Conservation (phyloP, 768 basidiomycete species). For the Suillus bovinus region DNA sequence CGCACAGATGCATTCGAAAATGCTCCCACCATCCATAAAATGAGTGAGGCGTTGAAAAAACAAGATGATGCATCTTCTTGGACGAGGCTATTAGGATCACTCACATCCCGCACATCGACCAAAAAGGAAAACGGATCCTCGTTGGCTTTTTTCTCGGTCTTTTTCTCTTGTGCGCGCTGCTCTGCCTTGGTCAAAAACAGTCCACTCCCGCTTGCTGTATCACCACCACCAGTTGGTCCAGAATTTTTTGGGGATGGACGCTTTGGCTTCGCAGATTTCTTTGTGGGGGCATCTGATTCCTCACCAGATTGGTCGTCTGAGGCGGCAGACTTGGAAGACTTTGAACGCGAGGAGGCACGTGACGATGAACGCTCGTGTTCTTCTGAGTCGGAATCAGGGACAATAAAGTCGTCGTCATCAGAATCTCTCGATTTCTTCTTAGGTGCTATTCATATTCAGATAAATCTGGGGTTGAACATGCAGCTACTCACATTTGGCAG, state of each 20-base stretch:
- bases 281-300: slow-evolving; percentile 36
- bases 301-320: slow-evolving; percentile 43
- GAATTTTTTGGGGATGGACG: slow-evolving; percentile 34
- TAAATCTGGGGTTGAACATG: slow-evolving; percentile 2
- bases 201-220: slow-evolving; percentile 24
- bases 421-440: slow-evolving; percentile 37
- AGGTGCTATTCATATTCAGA: slow-evolving; percentile 33
- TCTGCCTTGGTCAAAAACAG: slow-evolving; percentile 84
- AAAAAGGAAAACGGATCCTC: slow-evolving; percentile 82
- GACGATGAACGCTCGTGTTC: slow-evolving; percentile 60
- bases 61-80: background rate
- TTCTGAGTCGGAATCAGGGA: slow-evolving; percentile 59
- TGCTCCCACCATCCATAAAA: background rate
- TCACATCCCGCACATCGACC: slow-evolving; percentile 67
- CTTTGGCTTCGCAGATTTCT: slow-evolving; percentile 33
- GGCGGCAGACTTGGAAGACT: slow-evolving; percentile 36
- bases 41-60: background rate
- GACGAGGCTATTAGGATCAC: slow-evolving; percentile 17
- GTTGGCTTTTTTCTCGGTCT: slow-evolving; percentile 76
- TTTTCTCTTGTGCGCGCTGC: slow-evolving; percentile 69
- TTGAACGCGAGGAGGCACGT: slow-evolving; percentile 46
- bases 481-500: slow-evolving; percentile 47
- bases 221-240: slow-evolving; percentile 27
- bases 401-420: slow-evolving; percentile 76
- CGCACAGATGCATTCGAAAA: background rate